Conservation (phyloP, 106 monocot genomes). For the Posidonia australis region DNA sequence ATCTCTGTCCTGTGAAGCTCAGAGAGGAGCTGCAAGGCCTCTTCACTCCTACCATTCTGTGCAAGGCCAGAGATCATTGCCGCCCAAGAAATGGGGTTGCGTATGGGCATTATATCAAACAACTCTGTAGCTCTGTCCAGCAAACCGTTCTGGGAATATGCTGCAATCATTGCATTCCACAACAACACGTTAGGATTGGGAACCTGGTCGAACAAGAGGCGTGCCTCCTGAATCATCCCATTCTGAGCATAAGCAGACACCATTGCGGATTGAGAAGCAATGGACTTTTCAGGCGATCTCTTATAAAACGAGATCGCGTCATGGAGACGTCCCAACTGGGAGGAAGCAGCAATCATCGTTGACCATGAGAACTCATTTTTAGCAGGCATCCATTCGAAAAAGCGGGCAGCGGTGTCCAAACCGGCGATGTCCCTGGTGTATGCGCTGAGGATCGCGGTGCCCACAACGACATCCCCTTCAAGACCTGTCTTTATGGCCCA, state of each 20-base stretch:
- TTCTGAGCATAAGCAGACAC: constrained; percentile 39
- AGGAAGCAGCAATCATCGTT: constrained; percentile 41
- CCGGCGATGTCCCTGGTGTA: constrained; percentile 26
- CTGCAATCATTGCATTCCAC: constrained; percentile 65
- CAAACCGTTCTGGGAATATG: constrained; percentile 47
- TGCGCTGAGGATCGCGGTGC: constrained; percentile 45
- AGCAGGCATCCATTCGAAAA: constrained; percentile 45
- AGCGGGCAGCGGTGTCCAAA: constrained; percentile 31
- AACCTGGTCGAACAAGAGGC: constrained; percentile 38
- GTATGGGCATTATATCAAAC: constrained; percentile 36
- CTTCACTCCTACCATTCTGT: constrained; percentile 40
- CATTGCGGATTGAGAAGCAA: constrained; percentile 38
- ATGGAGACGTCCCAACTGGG: constrained; percentile 34
- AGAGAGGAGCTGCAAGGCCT: constrained; percentile 35
- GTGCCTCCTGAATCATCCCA: constrained; percentile 35
- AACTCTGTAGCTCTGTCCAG: constrained; percentile 33
- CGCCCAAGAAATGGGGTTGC: constrained; percentile 44
- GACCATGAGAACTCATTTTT: constrained; percentile 66
- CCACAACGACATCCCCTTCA: constrained; percentile 54
- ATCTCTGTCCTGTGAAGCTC: constrained; percentile 36
- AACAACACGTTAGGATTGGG: constrained; percentile 32
- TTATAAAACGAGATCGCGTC: constrained; percentile 31
- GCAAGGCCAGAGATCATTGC: constrained; percentile 46
- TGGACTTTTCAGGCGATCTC: constrained; percentile 41
- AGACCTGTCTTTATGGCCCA: constrained; percentile 38